phyloP scores from a whole-genome alignment of 192 early-diverging fungal genomes.

The Polychytrium aggregatum region DNA sequence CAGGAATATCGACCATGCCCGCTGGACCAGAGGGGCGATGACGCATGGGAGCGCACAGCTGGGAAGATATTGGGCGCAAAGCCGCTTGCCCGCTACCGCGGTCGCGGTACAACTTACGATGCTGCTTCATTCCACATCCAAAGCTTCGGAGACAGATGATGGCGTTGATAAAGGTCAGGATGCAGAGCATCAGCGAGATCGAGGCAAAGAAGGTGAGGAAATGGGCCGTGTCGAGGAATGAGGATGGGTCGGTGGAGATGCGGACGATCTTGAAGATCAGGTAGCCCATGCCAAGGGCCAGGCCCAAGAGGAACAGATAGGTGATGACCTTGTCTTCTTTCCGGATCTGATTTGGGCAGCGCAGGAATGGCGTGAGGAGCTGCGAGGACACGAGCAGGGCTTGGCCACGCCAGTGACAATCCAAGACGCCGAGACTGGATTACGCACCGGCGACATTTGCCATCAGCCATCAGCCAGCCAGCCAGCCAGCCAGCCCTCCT shows the following conservation, averaged over 20 bases:
- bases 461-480: no score
- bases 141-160: slow-evolving; percentile 57
- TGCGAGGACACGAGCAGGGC: no score
- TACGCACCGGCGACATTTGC: no score
- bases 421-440: slow-evolving; percentile 54
- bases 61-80: no score
- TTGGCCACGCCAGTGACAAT: slow-evolving; percentile 50
- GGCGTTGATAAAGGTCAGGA: slow-evolving; percentile 37
- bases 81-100: no score
- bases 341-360: slow-evolving; percentile 23
- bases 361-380: neutral
- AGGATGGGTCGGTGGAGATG: slow-evolving; percentile 34
- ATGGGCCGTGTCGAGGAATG: slow-evolving; percentile 21
- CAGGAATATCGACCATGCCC: no score
- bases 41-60: no score
- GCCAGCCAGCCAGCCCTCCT: no score
- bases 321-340: slow-evolving; percentile 50
- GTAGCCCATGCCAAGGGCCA: slow-evolving; percentile 49
- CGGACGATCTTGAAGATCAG: slow-evolving; percentile 56
- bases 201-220: slow-evolving; percentile 39
- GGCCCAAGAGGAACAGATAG: slow-evolving; percentile 40
- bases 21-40: no score
- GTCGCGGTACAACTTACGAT: no score
- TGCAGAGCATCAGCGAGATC: slow-evolving; percentile 22
- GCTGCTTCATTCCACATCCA: slow-evolving; percentile 57